These are phyloP conservation scores for Lentinula raphanica DNA, from an alignment of 768 basidiomycete species.

Conservation along the genomic window DNA sequence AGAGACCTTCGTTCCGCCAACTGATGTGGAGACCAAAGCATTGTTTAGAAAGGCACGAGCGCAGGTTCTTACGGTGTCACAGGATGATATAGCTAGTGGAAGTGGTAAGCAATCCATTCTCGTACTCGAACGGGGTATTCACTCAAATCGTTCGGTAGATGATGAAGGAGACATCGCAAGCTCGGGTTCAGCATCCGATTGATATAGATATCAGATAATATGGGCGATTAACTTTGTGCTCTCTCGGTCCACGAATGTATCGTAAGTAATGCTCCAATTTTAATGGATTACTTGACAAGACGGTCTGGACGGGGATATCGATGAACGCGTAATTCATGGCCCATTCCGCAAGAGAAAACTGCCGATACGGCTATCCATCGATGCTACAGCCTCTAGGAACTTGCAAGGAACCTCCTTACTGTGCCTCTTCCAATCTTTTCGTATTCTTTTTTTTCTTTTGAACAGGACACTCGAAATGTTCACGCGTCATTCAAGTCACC, in stretches of 20 bases:
- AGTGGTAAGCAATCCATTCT: constrained; percentile 37
- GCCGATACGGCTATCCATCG: background rate
- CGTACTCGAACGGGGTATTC: background rate
- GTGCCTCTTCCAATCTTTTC: background rate
- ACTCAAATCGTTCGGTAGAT: constrained; percentile 15
- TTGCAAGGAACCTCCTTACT: too few species aligned
- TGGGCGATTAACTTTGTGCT: background rate
- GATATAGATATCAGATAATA: constrained; percentile 11
- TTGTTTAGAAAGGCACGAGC: constrained; percentile 54
- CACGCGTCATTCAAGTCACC: background rate
- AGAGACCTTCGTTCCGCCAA: constrained; percentile 47
- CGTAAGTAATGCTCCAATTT: background rate
- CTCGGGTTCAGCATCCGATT: constrained; percentile 27
- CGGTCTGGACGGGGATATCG: background rate
- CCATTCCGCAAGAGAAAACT: background rate
- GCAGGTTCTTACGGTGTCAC: constrained; percentile 37
- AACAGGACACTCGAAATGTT: background rate
- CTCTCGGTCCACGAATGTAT: background rate
- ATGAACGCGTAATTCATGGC: background rate
- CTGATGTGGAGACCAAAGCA: constrained; percentile 44
- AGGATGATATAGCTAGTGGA: constrained; percentile 62
- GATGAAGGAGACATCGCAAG: constrained; percentile 25
- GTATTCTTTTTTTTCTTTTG: background rate
- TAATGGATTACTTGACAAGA: background rate
- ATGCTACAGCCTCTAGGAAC: background rate